A percentile compares a stretch with the other conserved stretches of the same genome.
Evolutionary conservation across 805 yeast genomes (phyloP).

Genomic region (Cyberlindnera xylosilytica): DNA sequence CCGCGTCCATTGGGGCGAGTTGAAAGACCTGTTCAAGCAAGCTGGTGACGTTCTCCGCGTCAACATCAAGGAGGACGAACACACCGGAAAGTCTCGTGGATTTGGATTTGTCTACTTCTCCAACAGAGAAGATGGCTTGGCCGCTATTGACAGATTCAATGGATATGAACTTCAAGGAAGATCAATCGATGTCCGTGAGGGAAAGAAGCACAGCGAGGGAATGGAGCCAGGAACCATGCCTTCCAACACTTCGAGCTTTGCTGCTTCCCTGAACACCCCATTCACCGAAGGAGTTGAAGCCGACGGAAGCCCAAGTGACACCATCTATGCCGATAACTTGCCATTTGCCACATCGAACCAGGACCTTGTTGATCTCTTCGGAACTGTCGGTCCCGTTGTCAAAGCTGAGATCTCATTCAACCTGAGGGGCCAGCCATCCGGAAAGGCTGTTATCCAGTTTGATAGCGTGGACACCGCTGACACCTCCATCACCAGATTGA

Average conservation of each 20-base stretch:
- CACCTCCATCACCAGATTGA: constrained; percentile 67
- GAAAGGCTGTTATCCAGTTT: constrained; percentile 83
- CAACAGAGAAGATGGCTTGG: constrained; percentile 61
- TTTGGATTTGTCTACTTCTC: constrained; percentile 77
- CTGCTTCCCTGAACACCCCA: constrained; percentile 35
- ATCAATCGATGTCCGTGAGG: constrained; percentile 74
- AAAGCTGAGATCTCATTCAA: constrained; percentile 74
- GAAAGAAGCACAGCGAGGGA: constrained; percentile 36
- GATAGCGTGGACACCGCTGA: constrained; percentile 65
- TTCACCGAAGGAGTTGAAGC: constrained; percentile 68
- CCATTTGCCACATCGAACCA: constrained; percentile 88
- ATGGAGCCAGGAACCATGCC: background rate
- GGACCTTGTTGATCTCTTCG: constrained; percentile 82
- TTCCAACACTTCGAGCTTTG: background rate
- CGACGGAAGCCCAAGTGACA: constrained; percentile 55
- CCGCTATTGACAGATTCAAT: constrained; percentile 67
- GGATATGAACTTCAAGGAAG: constrained; percentile 77
- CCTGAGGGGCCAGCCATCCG: constrained; percentile 65
- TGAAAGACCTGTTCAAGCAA: constrained; percentile 78
- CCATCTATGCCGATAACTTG: constrained; percentile 70
- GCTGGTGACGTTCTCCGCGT: constrained; percentile 81
- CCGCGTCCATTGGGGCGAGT: constrained; percentile 76
- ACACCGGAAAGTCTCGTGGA: constrained; percentile 77
- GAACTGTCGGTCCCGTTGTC: constrained; percentile 71
- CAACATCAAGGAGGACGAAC: constrained; percentile 60